A percentile compares a stretch with the other conserved stretches of the same genome.
These are phyloP conservation scores for Alternaria brassicicola DNA, from an alignment of 2,329 filamentous ascomycete genomes.

Conservation along the genomic window DNA sequence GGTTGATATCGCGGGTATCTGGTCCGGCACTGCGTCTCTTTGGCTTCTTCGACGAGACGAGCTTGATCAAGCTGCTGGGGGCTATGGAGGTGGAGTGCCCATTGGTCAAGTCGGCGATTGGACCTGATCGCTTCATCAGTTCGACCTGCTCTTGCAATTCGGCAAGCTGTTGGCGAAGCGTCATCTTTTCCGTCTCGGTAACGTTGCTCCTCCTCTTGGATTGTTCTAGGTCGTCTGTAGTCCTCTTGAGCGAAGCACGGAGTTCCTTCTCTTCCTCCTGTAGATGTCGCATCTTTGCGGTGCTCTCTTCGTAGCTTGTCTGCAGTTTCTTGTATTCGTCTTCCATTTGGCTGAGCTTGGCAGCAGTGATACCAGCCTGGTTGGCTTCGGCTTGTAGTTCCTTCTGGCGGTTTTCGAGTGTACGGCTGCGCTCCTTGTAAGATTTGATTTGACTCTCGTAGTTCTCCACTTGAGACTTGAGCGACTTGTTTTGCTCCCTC, in stretches of 20 bases:
- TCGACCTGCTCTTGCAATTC: slow-evolving; percentile 94
- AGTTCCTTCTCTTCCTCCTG: slow-evolving; percentile 92
- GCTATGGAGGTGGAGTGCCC: slow-evolving; percentile 58
- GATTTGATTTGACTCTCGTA: slow-evolving; percentile 96
- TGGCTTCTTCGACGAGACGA: slow-evolving; percentile 95
- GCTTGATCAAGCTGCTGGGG: slow-evolving; percentile 85
- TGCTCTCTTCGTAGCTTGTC: slow-evolving; percentile 86
- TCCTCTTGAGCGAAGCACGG: slow-evolving; percentile 78
- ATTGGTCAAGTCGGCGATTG: slow-evolving; percentile 70
- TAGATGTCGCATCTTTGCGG: slow-evolving; percentile 86
- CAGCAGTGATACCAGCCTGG: slow-evolving; percentile 93
- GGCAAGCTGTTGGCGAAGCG: slow-evolving; percentile 83
- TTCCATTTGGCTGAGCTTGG: slow-evolving; percentile 88
- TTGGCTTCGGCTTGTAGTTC: slow-evolving; percentile 97
- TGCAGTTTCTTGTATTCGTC: slow-evolving; percentile 94
- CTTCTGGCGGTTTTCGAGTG: slow-evolving; percentile 86
- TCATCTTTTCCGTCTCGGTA: slow-evolving; percentile 83
- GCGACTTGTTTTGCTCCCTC: slow-evolving; percentile 91
- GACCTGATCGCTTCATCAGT: slow-evolving; percentile 76
- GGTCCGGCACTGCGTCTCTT: slow-evolving; percentile 91
- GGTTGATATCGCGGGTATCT: slow-evolving; percentile 82
- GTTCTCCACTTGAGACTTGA: slow-evolving; percentile 87
- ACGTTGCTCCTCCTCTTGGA: slow-evolving; percentile 75
- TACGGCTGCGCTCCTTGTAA: slow-evolving; percentile 91
- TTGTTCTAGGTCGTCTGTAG: slow-evolving; percentile 80